phyloP scores from a whole-genome alignment of 805 yeast species.

The Pichia insulana region DNA sequence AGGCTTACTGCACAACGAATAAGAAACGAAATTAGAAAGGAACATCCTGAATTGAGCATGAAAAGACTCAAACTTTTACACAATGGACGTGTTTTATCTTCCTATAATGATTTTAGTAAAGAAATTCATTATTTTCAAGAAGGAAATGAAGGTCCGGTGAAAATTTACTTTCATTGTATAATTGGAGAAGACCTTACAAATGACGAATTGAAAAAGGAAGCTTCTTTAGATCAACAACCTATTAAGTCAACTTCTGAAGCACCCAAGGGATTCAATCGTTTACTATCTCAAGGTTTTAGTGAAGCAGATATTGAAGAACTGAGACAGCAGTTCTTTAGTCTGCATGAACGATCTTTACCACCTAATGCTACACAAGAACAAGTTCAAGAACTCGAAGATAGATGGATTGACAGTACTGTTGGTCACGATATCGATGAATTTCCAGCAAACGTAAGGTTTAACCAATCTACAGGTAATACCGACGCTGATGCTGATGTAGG shows the following conservation, averaged over 20 bases:
- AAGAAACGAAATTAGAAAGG: conserved; percentile 34
- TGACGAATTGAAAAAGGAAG: conserved; percentile 53
- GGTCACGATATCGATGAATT: conserved; percentile 42
- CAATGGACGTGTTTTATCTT: conserved; percentile 58
- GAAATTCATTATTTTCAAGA: conserved; percentile 32
- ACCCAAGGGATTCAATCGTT: conserved; percentile 75
- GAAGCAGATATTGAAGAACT: conserved; percentile 66
- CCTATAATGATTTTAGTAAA: conserved; percentile 42
- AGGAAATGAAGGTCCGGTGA: conserved; percentile 19
- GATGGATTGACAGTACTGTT: conserved; percentile 80
- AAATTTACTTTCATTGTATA: conserved; percentile 69
- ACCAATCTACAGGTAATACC: conserved; percentile 4
- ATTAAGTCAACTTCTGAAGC: conserved; percentile 51
- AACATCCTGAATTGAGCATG: conserved; percentile 22
- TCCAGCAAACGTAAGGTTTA: conserved; percentile 25
- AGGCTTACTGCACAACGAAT: conserved; percentile 32
- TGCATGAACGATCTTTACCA: conserved; percentile 43
- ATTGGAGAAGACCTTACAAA: conserved; percentile 56
- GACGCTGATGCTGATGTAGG: conserved; percentile 7
- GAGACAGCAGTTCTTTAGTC: conserved; percentile 62
- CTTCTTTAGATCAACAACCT: conserved; percentile 47
- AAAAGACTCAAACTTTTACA: conserved; percentile 57
- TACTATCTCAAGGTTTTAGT: conserved; percentile 75
- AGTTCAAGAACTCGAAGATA: conserved; percentile 64
- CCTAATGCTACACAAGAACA: conserved; percentile 40